A percentile compares a stretch with the other conserved stretches of the same genome.
Conservation (phyloP, 768 basidiomycete species). For the Serendipita sp. region DNA sequence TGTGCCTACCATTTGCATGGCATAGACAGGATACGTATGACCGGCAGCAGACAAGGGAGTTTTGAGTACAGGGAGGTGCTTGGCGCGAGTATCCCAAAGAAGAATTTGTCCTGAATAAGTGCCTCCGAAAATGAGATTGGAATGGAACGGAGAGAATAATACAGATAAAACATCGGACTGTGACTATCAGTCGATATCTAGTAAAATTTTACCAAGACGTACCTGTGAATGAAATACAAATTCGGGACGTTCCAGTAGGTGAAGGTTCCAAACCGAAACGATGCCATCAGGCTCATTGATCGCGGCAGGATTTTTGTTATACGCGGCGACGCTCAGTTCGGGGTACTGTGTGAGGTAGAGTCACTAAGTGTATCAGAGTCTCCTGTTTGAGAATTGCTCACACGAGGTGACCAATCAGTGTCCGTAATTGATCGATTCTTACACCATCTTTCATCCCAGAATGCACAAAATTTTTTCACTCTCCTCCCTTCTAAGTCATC, state of each 20-base stretch:
- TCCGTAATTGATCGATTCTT: constrained; percentile 93
- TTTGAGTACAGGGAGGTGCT: constrained; percentile 90
- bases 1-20: constrained; percentile 96
- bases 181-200: neutral
- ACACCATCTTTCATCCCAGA: constrained; percentile 79
- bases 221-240: constrained; percentile 99
- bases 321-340: constrained; percentile 87
- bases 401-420: constrained; percentile 96
- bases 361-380: neutral
- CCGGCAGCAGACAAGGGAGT: constrained; percentile 92
- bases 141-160: constrained; percentile 93
- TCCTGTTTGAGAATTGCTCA: constrained; percentile 19
- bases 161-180: constrained; percentile 97
- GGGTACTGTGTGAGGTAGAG: constrained; percentile 48
- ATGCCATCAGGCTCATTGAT: constrained; percentile 94
- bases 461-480: constrained; percentile 87
- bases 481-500: constrained; percentile 83
- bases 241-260: constrained; percentile 87
- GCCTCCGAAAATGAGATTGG: constrained; percentile 92
- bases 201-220: constrained; percentile 16
- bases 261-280: constrained; percentile 94
- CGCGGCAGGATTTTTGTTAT: constrained; percentile 92
- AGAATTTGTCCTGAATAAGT: constrained; percentile 99
- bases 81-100: constrained; percentile 95
- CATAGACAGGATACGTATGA: constrained; percentile 97